phyloP scores from a whole-genome alignment of 805 yeast genomes.

The Cyberlindnera suaveolens region DNA sequence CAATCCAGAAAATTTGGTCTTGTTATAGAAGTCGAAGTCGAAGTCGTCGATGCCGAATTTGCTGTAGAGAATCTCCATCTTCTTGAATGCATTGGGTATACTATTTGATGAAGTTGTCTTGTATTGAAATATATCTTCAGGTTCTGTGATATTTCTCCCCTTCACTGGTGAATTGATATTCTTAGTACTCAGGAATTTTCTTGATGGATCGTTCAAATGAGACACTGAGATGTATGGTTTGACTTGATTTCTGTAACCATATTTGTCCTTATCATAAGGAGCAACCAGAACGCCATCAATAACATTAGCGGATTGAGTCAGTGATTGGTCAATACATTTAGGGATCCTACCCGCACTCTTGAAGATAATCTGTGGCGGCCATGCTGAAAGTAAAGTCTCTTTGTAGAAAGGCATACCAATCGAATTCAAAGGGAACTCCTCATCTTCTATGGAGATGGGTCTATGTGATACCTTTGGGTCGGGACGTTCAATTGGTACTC shows the following conservation, averaged over 20 bases:
- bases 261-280: constrained; percentile 51
- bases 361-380: constrained; percentile 63
- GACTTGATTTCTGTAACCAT: constrained; percentile 49
- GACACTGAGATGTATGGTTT: constrained; percentile 35
- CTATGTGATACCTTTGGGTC: constrained; percentile 31
- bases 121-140: constrained; percentile 26
- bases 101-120: constrained; percentile 28
- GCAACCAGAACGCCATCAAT: constrained; percentile 34
- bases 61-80: constrained; percentile 73
- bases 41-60: constrained; percentile 92
- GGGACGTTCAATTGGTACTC: constrained; percentile 52
- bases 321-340: constrained; percentile 39
- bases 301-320: constrained; percentile 32
- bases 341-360: constrained; percentile 59
- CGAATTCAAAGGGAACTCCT: constrained; percentile 51
- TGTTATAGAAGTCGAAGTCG: constrained; percentile 81
- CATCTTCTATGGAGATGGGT: constrained; percentile 34
- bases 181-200: constrained; percentile 55
- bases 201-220: constrained; percentile 23
- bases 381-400: constrained; percentile 70
- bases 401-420: constrained; percentile 87
- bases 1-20: constrained; percentile 71
- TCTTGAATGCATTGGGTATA: constrained; percentile 70
- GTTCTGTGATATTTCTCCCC: constrained; percentile 15
- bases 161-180: constrained; percentile 16